Conservation (phyloP, 805 yeast genomes). For the Cyberlindnera japonica region DNA sequence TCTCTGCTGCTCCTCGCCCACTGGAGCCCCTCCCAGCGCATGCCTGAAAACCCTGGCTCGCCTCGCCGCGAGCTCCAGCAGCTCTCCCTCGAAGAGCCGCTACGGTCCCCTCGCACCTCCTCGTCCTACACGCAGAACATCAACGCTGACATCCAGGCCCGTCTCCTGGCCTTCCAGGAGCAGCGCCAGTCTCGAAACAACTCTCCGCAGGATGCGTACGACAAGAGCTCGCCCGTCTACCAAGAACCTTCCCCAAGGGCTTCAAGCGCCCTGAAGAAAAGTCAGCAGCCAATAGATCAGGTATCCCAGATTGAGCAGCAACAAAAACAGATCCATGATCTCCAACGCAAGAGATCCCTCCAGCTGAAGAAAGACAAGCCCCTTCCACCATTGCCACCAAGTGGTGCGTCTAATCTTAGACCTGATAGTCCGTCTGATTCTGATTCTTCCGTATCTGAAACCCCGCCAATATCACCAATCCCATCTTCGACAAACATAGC, state of each 20-base stretch:
- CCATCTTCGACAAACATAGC: neutral
- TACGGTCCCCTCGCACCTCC: slow-evolving; percentile 26
- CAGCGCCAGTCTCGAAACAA: slow-evolving; percentile 46
- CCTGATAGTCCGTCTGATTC: neutral
- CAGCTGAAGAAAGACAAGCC: slow-evolving; percentile 31
- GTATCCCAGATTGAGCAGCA: slow-evolving; percentile 19
- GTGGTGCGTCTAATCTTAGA: neutral
- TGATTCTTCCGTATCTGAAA: neutral
- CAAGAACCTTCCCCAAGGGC: neutral
- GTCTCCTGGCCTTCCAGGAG: slow-evolving; percentile 83
- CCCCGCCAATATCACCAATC: neutral
- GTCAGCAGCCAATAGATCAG: neutral
- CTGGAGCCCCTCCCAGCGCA: neutral
- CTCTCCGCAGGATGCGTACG: slow-evolving; percentile 16
- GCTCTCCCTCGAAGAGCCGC: slow-evolving; percentile 17
- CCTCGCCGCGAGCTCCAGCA: slow-evolving; percentile 16
- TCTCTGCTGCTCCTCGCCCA: neutral
- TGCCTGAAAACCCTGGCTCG: slow-evolving; percentile 15
- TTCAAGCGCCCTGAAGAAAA: neutral
- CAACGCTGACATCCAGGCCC: slow-evolving; percentile 79
- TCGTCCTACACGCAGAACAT: slow-evolving; percentile 36
- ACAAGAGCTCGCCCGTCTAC: slow-evolving; percentile 24
- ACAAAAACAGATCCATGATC: slow-evolving; percentile 21
- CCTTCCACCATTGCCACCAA: slow-evolving; percentile 39
- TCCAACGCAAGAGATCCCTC: slow-evolving; percentile 22